Conservation (phyloP, 2,329 filamentous ascomycete species). For the Hymenoscyphus linearis region DNA sequence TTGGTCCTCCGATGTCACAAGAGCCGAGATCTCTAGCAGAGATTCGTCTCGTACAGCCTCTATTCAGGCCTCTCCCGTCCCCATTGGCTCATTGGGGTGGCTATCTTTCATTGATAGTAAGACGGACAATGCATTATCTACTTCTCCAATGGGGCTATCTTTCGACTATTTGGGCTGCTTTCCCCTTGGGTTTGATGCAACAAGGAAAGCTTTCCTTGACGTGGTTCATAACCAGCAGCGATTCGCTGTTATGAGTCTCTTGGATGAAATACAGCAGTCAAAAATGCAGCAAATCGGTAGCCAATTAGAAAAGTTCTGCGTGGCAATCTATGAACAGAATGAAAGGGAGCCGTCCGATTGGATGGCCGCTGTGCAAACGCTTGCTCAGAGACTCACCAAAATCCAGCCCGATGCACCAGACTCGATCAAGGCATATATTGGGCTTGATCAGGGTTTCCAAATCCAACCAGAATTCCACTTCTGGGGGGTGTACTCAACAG, state of each 20-base stretch:
- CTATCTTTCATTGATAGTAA: constrained; percentile 13
- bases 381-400: constrained; percentile 16
- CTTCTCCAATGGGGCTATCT: constrained; percentile 16
- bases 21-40: background rate
- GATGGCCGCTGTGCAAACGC: constrained; percentile 18
- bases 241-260: constrained; percentile 24
- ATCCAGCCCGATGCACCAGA: constrained; percentile 28
- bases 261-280: constrained; percentile 16
- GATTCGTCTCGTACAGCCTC: constrained; percentile 3
- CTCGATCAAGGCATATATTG: constrained; percentile 28
- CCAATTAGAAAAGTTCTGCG: constrained; percentile 13
- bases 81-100: constrained; percentile 14
- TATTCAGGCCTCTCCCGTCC: constrained; percentile 8
- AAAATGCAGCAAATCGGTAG: constrained; percentile 26
- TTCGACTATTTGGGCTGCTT: constrained; percentile 30
- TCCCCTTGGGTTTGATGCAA: constrained; percentile 27
- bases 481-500: constrained; percentile 31
- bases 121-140: constrained; percentile 11
- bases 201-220: constrained; percentile 24
- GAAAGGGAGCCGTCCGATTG: constrained; percentile 17
- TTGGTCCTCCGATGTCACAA: constrained; percentile 7
- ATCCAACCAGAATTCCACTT: constrained; percentile 32
- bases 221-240: constrained; percentile 24
- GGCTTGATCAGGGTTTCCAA: constrained; percentile 35
- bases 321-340: constrained; percentile 27